A percentile compares a stretch with the other conserved stretches of the same genome.
phyloP scores from a whole-genome alignment of 495 filamentous ascomycete genomes.

The Achaetomiella virescens region DNA sequence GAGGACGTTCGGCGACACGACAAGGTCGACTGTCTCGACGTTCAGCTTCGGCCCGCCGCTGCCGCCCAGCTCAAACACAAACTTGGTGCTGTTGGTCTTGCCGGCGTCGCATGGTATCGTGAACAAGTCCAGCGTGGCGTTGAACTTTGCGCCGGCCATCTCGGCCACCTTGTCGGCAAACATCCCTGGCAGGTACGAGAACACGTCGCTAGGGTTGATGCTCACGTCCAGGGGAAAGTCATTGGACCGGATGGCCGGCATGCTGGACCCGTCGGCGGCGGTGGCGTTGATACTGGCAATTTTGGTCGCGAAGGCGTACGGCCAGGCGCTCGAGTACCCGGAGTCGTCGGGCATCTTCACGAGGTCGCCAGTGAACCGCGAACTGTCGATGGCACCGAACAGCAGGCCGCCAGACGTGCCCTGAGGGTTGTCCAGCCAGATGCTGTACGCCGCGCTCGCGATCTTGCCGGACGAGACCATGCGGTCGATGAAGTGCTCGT shows the following conservation, averaged over 20 bases:
- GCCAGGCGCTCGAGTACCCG: conserved; percentile 21
- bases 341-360: conserved; percentile 46
- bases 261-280: conserved; percentile 22
- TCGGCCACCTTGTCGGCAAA: conserved; percentile 52
- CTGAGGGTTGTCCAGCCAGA: conserved; percentile 67
- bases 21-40: conserved; percentile 59
- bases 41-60: conserved; percentile 49
- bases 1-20: conserved; percentile 41
- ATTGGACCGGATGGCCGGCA: conserved; percentile 41
- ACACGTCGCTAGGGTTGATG: conserved; percentile 55
- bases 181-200: conserved; percentile 65
- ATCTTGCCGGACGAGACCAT: conserved; percentile 61
- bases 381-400: conserved; percentile 76
- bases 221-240: conserved; percentile 57
- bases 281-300: conserved; percentile 43
- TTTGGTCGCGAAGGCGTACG: conserved; percentile 56
- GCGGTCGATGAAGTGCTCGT: conserved; percentile 62
- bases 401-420: conserved; percentile 64
- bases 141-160: conserved; percentile 50
- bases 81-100: conserved; percentile 46
- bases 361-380: conserved; percentile 63
- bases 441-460: conserved; percentile 66
- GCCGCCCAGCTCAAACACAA: conserved; percentile 50
- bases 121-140: conserved; percentile 35
- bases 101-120: conserved; percentile 61